Percentiles rank a stretch among this genome's conserved stretches.
These are phyloP conservation scores for Allium fistulosum DNA, from an alignment of 106 monocot genomes.

Conservation along the genomic window DNA sequence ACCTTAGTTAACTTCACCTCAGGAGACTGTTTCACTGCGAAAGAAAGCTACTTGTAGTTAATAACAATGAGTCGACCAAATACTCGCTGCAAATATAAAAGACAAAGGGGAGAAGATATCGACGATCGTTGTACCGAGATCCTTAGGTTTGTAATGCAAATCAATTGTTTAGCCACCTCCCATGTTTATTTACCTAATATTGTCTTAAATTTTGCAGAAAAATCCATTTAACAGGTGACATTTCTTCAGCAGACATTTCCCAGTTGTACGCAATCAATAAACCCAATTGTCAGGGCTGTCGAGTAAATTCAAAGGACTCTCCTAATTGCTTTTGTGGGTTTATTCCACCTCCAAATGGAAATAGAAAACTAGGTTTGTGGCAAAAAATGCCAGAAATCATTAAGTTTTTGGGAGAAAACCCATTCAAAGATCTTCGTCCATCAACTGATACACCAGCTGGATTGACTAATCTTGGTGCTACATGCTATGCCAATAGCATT, in stretches of 20 bases:
- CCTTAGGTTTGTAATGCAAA: slow-evolving; percentile 33
- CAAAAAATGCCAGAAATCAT: slow-evolving; percentile 78
- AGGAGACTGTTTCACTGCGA: too few relatives aligned
- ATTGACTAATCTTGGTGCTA: slow-evolving; percentile 90
- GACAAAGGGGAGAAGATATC: slow-evolving; percentile 35
- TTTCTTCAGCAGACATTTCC: slow-evolving; percentile 44
- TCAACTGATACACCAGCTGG: slow-evolving; percentile 79
- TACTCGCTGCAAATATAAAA: slow-evolving; percentile 78
- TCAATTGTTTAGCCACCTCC: not conserved
- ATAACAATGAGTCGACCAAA: slow-evolving; percentile 67
- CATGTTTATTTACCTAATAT: not conserved
- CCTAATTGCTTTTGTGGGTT: slow-evolving; percentile 98
- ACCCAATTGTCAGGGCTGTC: slow-evolving; percentile 82
- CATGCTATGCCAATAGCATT: slow-evolving; percentile 99
- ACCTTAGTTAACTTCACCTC: too few relatives aligned
- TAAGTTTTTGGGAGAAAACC: slow-evolving; percentile 63
- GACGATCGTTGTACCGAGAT: slow-evolving; percentile 35
- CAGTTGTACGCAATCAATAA: slow-evolving; percentile 64
- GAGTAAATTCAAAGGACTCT: slow-evolving; percentile 71
- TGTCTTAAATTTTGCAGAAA: slow-evolving; percentile 41
- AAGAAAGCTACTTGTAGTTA: too few relatives aligned
- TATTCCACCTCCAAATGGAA: slow-evolving; percentile 59
- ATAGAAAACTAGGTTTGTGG: slow-evolving; percentile 81
- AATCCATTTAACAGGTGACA: slow-evolving; percentile 60
- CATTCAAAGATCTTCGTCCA: slow-evolving; percentile 59